Percentiles rank a stretch among this genome's conserved stretches.
Evolutionary conservation across 352 stramenopile genomes (phyloP).

Genomic region (Saprolegnia parasitica): DNA sequence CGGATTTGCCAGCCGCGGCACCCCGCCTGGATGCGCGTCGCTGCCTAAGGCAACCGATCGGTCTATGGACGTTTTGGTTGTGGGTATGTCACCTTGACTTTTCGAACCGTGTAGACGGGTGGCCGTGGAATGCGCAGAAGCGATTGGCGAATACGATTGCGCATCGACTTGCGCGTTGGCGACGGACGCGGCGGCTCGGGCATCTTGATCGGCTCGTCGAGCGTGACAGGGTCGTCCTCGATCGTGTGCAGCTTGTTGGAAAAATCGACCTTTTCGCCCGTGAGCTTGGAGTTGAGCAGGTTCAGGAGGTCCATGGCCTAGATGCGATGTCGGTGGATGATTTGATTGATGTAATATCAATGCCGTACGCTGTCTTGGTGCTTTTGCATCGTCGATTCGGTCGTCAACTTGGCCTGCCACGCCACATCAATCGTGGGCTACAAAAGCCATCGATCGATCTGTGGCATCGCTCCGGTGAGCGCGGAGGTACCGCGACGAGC

Average conservation of each 20-base stretch:
- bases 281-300: conserved; percentile 25
- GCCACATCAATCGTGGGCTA: background rate
- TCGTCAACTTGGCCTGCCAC: background rate
- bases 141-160: background rate
- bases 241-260: background rate
- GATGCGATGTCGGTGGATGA: background rate
- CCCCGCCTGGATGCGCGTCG: conserved; percentile 9
- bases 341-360: background rate
- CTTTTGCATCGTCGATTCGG: background rate
- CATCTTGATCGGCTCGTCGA: conserved; percentile 3
- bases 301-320: conserved; percentile 25
- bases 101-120: background rate
- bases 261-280: background rate
- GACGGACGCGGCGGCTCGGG: background rate
- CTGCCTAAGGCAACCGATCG: conserved; percentile 13
- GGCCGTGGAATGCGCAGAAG: background rate
- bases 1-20: conserved; percentile 19
- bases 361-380: background rate
- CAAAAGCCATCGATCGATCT: too few relatives aligned
- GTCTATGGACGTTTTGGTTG: background rate
- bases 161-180: background rate
- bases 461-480: too few relatives aligned
- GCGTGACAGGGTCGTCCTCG: background rate
- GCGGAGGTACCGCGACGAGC: conserved; percentile 11
- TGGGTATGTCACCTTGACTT: conserved; percentile 10